A percentile compares a stretch with the other conserved stretches of the same genome.
phyloP scores from a whole-genome alignment of 164 flowering plant species.

The Sedum album region DNA sequence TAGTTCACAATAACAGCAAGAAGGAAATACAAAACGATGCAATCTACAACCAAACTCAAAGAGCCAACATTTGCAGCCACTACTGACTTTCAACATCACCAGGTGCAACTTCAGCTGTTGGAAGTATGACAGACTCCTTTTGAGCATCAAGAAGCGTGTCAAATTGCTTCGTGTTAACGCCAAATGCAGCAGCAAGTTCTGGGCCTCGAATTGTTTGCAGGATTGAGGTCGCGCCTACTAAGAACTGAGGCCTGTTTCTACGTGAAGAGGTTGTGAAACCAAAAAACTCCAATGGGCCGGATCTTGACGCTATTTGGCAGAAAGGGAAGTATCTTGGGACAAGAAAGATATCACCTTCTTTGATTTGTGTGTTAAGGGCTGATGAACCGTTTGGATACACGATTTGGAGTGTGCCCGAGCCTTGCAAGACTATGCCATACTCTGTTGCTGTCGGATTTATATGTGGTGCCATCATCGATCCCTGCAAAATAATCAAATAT shows the following conservation, averaged over 20 bases:
- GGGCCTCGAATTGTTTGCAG: slow-evolving; percentile 38
- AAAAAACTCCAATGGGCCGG: slow-evolving; percentile 77
- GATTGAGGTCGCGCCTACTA: slow-evolving; percentile 60
- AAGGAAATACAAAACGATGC: not conserved
- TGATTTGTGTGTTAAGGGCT: slow-evolving; percentile 52
- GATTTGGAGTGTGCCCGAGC: slow-evolving; percentile 55
- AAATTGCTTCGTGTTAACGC: slow-evolving; percentile 26
- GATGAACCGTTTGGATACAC: slow-evolving; percentile 74
- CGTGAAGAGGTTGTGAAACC: slow-evolving; percentile 86
- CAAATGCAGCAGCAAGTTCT: slow-evolving; percentile 68
- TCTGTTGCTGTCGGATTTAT: slow-evolving; percentile 84
- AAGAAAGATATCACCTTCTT: slow-evolving; percentile 73
- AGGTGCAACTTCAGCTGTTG: slow-evolving; percentile 34
- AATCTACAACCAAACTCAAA: not conserved
- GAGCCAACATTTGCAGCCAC: not conserved
- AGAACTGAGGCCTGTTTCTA: slow-evolving; percentile 70
- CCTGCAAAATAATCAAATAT: slow-evolving; percentile 29
- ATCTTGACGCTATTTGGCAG: slow-evolving; percentile 79
- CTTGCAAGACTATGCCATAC: slow-evolving; percentile 62
- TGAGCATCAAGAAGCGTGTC: slow-evolving; percentile 33
- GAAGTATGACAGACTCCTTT: slow-evolving; percentile 49
- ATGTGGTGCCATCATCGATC: slow-evolving; percentile 97
- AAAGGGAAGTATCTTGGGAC: slow-evolving; percentile 84
- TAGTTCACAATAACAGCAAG: not conserved
- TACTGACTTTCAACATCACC: slow-evolving; percentile 12